phyloP scores from a whole-genome alignment of 371 early-diverging fungal genomes.

The Mucor plumbeus region DNA sequence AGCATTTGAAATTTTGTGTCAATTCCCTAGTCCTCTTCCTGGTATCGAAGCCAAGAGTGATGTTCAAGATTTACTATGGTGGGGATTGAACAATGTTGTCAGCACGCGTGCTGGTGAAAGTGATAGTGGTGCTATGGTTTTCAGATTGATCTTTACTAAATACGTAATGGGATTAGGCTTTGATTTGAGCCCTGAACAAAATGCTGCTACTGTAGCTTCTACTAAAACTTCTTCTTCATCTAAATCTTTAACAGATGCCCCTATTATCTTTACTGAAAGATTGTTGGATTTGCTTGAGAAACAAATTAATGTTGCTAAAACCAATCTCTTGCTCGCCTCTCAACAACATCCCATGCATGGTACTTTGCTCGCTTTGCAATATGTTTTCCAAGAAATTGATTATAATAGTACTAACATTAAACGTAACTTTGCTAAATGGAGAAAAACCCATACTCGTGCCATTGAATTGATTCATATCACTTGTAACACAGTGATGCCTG shows the following conservation, averaged over 20 bases:
- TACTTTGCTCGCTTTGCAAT: constrained; percentile 73
- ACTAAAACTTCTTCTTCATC: not conserved
- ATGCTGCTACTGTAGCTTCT: not conserved
- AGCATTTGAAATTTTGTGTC: constrained; percentile 68
- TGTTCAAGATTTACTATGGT: constrained; percentile 63
- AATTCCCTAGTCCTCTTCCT: constrained; percentile 64
- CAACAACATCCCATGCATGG: constrained; percentile 78
- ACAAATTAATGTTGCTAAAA: constrained; percentile 60
- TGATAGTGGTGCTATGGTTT: constrained; percentile 80
- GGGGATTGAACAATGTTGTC: constrained; percentile 65
- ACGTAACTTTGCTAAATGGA: constrained; percentile 48
- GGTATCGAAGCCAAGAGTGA: constrained; percentile 49
- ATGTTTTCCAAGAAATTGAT: constrained; percentile 64
- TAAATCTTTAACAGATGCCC: not conserved
- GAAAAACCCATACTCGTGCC: constrained; percentile 45
- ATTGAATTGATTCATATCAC: constrained; percentile 56
- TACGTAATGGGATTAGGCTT: constrained; percentile 68
- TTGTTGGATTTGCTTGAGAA: constrained; percentile 58
- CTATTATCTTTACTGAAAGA: constrained; percentile 51
- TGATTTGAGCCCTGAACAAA: constrained; percentile 49
- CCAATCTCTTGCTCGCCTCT: constrained; percentile 72
- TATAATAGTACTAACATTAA: constrained; percentile 44
- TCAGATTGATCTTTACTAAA: constrained; percentile 79
- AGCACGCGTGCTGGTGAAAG: constrained; percentile 83
- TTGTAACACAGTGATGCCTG: constrained; percentile 67